Evolutionary conservation across 495 filamentous ascomycete species (phyloP).

Genomic region (Gamarada debralockiae): DNA sequence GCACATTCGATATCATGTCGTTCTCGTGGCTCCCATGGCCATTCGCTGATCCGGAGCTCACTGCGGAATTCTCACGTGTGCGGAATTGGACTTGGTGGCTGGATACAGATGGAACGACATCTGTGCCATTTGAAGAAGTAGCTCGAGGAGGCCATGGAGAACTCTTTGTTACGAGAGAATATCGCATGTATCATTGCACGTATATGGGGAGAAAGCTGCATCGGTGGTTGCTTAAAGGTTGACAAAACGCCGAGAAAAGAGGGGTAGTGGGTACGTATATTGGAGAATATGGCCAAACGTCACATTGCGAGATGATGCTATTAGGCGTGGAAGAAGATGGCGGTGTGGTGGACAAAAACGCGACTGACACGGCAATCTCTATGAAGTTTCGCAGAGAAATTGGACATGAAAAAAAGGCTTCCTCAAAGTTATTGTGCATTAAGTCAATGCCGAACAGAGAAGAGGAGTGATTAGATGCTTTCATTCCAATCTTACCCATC

Average conservation of each 20-base stretch:
- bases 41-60: not conserved
- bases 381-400: slow-evolving; percentile 3
- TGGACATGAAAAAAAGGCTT: not conserved
- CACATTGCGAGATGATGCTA: slow-evolving; percentile 10
- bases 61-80: not conserved
- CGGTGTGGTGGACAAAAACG: not conserved
- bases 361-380: not conserved
- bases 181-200: slow-evolving; percentile 7
- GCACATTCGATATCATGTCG: slow-evolving; percentile 6
- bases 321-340: slow-evolving; percentile 1
- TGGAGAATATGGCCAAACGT: not conserved
- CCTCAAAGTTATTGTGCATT: no score
- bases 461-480: not conserved
- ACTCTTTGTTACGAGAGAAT: slow-evolving; percentile 3
- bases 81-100: slow-evolving; percentile 5
- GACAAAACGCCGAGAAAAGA: not conserved
- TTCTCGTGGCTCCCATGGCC: slow-evolving; percentile 1
- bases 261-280: slow-evolving; percentile 2
- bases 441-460: no score
- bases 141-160: not conserved
- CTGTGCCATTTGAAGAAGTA: not conserved
- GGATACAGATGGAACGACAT: not conserved
- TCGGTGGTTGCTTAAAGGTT: not conserved
- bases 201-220: slow-evolving; percentile 8
- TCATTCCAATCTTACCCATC: not conserved